Base-by-base conservation (phyloP, 2,329 filamentous ascomycete species). In the Macrophomina pseudophaseolina region DNA sequence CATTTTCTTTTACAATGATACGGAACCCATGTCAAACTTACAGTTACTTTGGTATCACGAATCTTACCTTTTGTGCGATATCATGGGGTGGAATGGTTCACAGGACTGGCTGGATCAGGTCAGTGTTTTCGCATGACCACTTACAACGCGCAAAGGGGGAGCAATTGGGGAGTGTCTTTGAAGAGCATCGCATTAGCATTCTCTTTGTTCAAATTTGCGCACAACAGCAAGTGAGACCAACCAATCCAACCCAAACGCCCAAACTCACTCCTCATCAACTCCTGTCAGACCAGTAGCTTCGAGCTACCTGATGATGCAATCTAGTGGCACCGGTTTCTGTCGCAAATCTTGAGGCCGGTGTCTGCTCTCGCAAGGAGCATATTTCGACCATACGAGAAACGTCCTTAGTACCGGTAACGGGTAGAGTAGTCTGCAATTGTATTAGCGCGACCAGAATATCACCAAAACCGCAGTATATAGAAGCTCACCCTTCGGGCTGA, bases 401-500 rank as follows among this genome's bases (percentile, higher is more conserved):
- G 35, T 16, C 6, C 16, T 74, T 75, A 91, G 75, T 91, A 91
- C 67, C 89, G 82, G 74, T 91, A 91, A 74, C 89, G 83, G 1
- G 89, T 91, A 42, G 87, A 90, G 74, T 90, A 90, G 64, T 79
- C 56, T 52, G 49, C 8, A 6, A 4, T 5, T 12, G 16, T 18
- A 18, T 52, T n/a, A 52, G 49, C 49, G 33, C 23, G 23, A n/a
- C 16, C 16, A n/a, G 42, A 51, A 11, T 38, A 38, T 38, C 11
- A 38, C 28, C 30, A 28, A 16, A 12, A 33, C 28, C n/a, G 28
- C 9, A 5, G 14, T 75, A 74, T 71, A 81, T 82, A 88, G 23
- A 30, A n/a, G n/a, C 49, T n/a, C 33, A 52, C 49, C 94, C 84
- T 98, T 99, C 0, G 94, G 95, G 76, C 93, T 97, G 71, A 98